Conservation (phyloP, 2,329 filamentous ascomycete genomes). For the Aureobasidium zeae region DNA sequence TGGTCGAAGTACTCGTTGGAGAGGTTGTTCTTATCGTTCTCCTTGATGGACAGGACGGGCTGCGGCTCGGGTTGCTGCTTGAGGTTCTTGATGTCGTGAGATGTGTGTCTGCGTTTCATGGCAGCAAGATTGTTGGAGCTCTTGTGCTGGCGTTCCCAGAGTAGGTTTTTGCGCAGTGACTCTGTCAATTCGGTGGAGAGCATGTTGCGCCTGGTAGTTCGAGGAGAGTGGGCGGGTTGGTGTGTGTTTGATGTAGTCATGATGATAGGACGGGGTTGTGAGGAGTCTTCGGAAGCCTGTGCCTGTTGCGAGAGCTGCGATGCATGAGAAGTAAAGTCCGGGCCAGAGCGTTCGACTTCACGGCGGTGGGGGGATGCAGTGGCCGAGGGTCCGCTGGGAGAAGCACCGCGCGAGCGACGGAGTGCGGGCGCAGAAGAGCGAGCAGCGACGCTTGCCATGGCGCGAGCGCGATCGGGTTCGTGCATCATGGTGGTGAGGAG, state of each 20-base stretch:
- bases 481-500: slow-evolving; percentile 84
- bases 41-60: slow-evolving; percentile 36
- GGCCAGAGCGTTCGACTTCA: slow-evolving; percentile 16
- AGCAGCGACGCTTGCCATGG: slow-evolving; percentile 57
- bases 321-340: slow-evolving; percentile 1
- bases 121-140: slow-evolving; percentile 80
- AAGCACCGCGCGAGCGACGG: slow-evolving; percentile 54
- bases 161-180: slow-evolving; percentile 78
- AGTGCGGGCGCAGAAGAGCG: slow-evolving; percentile 47
- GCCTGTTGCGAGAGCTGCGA: slow-evolving; percentile 10
- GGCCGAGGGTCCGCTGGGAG: slow-evolving; percentile 57
- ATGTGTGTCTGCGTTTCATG: slow-evolving; percentile 80
- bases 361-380: slow-evolving; percentile 44
- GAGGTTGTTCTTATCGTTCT: slow-evolving; percentile 43
- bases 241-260: slow-evolving; percentile 59
- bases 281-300: slow-evolving; percentile 8
- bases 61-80: slow-evolving; percentile 65
- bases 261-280: slow-evolving; percentile 73
- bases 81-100: slow-evolving; percentile 81
- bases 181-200: slow-evolving; percentile 88
- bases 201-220: slow-evolving; percentile 92
- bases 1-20: slow-evolving; percentile 82
- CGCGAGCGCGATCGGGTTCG: slow-evolving; percentile 62
- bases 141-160: slow-evolving; percentile 95
- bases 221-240: slow-evolving; percentile 63